A percentile compares a stretch with the other conserved stretches of the same genome.
phyloP scores from a whole-genome alignment of 1,139 yeast species.

The Geotrichum aggregatum region DNA sequence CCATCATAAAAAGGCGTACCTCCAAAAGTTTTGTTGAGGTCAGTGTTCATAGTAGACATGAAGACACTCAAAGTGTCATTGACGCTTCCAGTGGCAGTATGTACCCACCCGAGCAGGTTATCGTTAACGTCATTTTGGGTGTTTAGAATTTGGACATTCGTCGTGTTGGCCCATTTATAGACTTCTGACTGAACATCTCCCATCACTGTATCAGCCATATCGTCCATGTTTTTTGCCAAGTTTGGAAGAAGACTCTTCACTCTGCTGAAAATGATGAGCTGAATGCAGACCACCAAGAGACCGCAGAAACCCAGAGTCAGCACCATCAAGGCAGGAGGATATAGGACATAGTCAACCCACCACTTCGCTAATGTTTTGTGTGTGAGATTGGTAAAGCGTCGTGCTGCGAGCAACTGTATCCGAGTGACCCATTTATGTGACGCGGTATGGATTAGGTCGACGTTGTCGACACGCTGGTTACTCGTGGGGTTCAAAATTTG shows the following conservation, averaged over 20 bases:
- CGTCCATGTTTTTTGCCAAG: conserved; percentile 22
- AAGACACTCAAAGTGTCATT: conserved; percentile 54
- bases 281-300: conserved; percentile 42
- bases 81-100: conserved; percentile 50
- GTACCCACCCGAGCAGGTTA: conserved; percentile 64
- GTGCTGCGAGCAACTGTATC: conserved; percentile 15
- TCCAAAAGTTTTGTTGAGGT: conserved; percentile 57
- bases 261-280: conserved; percentile 39
- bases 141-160: conserved; percentile 46
- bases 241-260: conserved; percentile 28
- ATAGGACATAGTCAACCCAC: conserved; percentile 36
- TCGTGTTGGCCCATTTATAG: conserved; percentile 48
- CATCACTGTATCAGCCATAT: conserved; percentile 24
- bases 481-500: conserved; percentile 5
- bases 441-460: conserved; percentile 17
- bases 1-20: conserved; percentile 64
- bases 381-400: conserved; percentile 14
- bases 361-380: conserved; percentile 31
- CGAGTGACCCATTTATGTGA: conserved; percentile 19
- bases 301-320: conserved; percentile 46
- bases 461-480: conserved; percentile 15
- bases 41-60: conserved; percentile 50
- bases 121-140: conserved; percentile 53
- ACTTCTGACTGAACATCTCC: conserved; percentile 26
- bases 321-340: conserved; percentile 36